Evolutionary conservation across 202 grass and related monocot species (phyloP).

Genomic region (Alloteropsis angusta): DNA sequence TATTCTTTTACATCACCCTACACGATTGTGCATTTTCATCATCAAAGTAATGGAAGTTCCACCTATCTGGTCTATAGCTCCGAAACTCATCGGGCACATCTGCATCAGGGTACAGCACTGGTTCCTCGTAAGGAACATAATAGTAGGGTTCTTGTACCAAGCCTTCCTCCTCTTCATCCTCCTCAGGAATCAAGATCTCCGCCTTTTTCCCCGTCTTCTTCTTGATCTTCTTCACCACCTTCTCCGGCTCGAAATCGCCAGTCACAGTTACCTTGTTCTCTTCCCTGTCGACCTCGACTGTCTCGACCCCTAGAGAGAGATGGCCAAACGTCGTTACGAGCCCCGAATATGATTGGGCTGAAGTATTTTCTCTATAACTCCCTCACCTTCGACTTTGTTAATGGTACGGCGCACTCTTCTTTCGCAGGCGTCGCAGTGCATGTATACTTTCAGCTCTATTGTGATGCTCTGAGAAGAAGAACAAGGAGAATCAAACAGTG

Average conservation of each 20-base stretch:
- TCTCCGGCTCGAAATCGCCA: constrained; percentile 35
- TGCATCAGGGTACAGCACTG: constrained; percentile 3
- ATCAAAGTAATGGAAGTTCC: constrained; percentile 32
- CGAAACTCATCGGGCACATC: constrained; percentile 16
- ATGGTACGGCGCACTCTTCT: constrained; percentile 32
- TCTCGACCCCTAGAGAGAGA: constrained; percentile 30
- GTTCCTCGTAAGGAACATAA: neutral
- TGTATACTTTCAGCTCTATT: constrained; percentile 39
- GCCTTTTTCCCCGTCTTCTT: constrained; percentile 51
- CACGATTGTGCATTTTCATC: constrained; percentile 46
- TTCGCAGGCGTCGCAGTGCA: constrained; percentile 62
- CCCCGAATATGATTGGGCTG: neutral
- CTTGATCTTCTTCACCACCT: constrained; percentile 44
- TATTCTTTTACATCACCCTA: constrained; percentile 38
- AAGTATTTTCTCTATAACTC: neutral
- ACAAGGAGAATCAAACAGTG: neutral
- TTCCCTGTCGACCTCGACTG: constrained; percentile 44
- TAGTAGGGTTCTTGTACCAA: neutral
- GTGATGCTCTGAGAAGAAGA: constrained; percentile 28
- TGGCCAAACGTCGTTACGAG: neutral
- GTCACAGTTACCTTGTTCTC: constrained; percentile 45
- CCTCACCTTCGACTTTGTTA: constrained; percentile 34
- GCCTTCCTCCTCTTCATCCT: constrained; percentile 11
- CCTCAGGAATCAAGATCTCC: constrained; percentile 23
- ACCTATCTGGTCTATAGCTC: neutral